phyloP scores from a whole-genome alignment of 1,139 yeast species.

The Kluyveromyces marxianus region DNA sequence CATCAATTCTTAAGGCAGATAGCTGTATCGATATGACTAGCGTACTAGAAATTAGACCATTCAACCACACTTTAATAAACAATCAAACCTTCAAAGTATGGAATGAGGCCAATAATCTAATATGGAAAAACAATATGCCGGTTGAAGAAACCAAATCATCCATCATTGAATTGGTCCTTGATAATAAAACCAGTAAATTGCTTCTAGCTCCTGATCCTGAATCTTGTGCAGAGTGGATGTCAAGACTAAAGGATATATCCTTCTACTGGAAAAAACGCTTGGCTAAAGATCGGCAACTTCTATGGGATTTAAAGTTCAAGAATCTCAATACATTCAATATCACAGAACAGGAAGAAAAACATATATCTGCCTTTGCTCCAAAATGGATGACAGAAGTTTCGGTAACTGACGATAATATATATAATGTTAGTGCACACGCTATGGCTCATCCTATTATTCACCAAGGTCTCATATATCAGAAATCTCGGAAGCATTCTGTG shows the following conservation, averaged over 20 bases:
- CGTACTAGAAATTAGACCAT: constrained; percentile 26
- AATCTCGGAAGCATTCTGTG: constrained; percentile 59
- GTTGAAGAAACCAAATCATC: constrained; percentile 14
- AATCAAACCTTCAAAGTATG: constrained; percentile 22
- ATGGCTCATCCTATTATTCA: constrained; percentile 50
- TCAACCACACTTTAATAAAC: constrained; percentile 14
- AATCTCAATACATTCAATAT: constrained; percentile 45
- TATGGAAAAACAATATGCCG: constrained; percentile 35
- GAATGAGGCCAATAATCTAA: constrained; percentile 33
- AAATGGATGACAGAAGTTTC: constrained; percentile 52
- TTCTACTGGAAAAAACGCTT: constrained; percentile 54
- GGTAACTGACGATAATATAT: constrained; percentile 44
- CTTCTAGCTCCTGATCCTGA: constrained; percentile 49
- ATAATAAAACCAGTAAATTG: constrained; percentile 41
- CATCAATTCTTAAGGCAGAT: constrained; percentile 49
- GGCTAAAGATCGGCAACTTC: constrained; percentile 36
- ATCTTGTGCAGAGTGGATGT: constrained; percentile 62
- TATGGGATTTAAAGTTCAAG: constrained; percentile 35
- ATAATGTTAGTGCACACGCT: constrained; percentile 51
- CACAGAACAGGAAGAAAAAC: constrained; percentile 53
- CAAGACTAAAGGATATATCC: constrained; percentile 37
- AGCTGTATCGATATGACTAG: constrained; percentile 55
- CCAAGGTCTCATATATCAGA: constrained; percentile 61
- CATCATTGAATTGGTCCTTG: constrained; percentile 28
- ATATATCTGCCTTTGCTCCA: constrained; percentile 42